These are phyloP conservation scores for Scutellaria galericulata DNA, from an alignment of 257 asterid species.

Conservation along the genomic window DNA sequence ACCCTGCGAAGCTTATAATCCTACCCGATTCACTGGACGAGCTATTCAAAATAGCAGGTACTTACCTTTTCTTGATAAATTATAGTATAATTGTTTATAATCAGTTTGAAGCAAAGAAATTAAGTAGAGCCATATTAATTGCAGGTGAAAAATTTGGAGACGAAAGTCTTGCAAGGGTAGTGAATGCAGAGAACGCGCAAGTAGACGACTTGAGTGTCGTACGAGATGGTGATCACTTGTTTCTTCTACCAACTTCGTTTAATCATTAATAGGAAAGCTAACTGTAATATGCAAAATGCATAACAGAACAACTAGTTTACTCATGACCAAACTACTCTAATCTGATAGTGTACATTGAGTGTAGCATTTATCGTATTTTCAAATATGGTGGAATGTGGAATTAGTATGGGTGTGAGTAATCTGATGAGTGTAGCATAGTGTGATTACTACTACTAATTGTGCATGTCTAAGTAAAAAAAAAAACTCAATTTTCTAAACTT, in stretches of 20 bases:
- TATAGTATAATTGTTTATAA: no score
- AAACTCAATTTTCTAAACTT: no score
- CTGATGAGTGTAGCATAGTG: neutral
- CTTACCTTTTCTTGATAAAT: neutral
- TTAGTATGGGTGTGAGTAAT: neutral
- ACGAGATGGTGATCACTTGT: conserved; percentile 87
- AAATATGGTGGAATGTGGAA: neutral
- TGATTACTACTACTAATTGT: no score
- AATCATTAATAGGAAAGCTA: neutral
- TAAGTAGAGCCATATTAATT: neutral
- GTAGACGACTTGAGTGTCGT: conserved; percentile 73
- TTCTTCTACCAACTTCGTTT: conserved; percentile 39
- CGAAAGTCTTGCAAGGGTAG: conserved; percentile 43
- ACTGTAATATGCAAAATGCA: conserved; percentile 20
- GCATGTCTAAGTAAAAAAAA: no score
- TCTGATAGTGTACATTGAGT: neutral
- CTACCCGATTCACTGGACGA: conserved; percentile 70
- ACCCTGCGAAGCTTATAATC: conserved; percentile 50
- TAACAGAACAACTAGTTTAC: conserved; percentile 6
- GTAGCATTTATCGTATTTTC: neutral
- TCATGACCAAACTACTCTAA: neutral
- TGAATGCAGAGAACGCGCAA: conserved; percentile 68
- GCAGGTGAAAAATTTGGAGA: conserved; percentile 72
- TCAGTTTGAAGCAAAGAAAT: no score
- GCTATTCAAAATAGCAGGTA: conserved; percentile 74